These are phyloP conservation scores for Aspergillus pseudoviridinutans DNA, from an alignment of 2,329 filamentous ascomycete species.

Conservation along the genomic window DNA sequence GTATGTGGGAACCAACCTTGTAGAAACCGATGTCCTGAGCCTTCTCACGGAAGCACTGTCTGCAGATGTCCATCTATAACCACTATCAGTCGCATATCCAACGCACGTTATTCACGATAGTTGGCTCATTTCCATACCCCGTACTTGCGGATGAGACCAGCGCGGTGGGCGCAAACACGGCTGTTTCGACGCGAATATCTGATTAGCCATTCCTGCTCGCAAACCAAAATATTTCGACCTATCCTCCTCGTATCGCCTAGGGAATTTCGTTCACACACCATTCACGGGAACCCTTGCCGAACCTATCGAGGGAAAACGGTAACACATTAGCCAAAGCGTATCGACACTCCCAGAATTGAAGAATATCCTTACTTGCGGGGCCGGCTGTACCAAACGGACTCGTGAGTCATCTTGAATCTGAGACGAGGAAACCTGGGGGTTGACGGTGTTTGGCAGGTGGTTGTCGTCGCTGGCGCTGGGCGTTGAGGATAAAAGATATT, in stretches of 20 bases:
- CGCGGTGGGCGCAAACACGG: slow-evolving; percentile 87
- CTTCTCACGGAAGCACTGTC: slow-evolving; percentile 68
- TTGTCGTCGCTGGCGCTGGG: slow-evolving; percentile 34
- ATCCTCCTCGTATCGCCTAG: slow-evolving; percentile 3
- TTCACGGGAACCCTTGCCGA: slow-evolving; percentile 87
- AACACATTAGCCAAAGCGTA: slow-evolving; percentile 17
- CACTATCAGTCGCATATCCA: slow-evolving; percentile 13
- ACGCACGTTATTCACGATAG: neutral
- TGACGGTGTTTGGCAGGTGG: slow-evolving; percentile 34
- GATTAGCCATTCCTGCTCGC: slow-evolving; percentile 19
- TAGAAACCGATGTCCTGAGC: slow-evolving; percentile 63
- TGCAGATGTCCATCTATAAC: slow-evolving; percentile 54
- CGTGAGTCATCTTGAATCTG: slow-evolving; percentile 71
- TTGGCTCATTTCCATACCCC: slow-evolving; percentile 47
- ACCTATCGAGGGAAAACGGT: slow-evolving; percentile 21
- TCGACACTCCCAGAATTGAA: neutral
- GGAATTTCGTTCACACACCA: slow-evolving; percentile 63
- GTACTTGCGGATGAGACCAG: slow-evolving; percentile 99
- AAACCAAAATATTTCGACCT: neutral
- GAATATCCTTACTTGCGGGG: slow-evolving; percentile 68
- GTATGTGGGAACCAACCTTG: slow-evolving; percentile 51
- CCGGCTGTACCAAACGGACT: slow-evolving; percentile 99
- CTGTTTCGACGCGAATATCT: slow-evolving; percentile 40
- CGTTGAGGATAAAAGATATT: slow-evolving; percentile 27
- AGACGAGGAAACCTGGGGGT: slow-evolving; percentile 25